Conservation (phyloP, 2,329 filamentous ascomycete genomes). For the Arthrobotrys sphaeroides region DNA sequence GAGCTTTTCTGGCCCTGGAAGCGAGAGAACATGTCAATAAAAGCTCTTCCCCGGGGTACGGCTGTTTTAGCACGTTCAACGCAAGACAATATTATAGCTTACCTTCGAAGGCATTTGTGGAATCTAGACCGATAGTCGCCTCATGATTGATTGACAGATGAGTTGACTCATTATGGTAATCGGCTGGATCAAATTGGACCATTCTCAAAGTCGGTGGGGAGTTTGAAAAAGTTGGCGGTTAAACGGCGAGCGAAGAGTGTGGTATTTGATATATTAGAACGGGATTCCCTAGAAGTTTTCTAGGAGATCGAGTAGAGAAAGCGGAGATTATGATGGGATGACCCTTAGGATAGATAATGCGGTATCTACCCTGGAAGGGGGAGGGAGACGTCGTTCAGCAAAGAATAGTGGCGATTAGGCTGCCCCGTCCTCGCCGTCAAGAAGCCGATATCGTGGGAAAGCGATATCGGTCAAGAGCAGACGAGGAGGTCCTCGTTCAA, state of each 20-base stretch:
- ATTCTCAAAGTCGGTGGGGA: slow-evolving; percentile 25
- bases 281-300: background rate
- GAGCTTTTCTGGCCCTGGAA: slow-evolving; percentile 87
- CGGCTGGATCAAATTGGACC: slow-evolving; percentile 47
- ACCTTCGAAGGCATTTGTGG: slow-evolving; percentile 95
- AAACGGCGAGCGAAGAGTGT: background rate
- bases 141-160: slow-evolving; percentile 97
- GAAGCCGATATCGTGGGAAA: slow-evolving; percentile 78
- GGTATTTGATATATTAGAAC: background rate
- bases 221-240: slow-evolving; percentile 3
- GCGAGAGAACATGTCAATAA: slow-evolving; percentile 1
- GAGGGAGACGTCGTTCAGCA: slow-evolving; percentile 85
- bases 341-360: slow-evolving; percentile 55
- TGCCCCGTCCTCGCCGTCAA: slow-evolving; percentile 68
- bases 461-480: slow-evolving; percentile 82
- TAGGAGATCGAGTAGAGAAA: background rate
- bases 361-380: slow-evolving; percentile 63
- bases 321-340: background rate
- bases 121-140: slow-evolving; percentile 90
- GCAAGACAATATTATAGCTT: slow-evolving; percentile 38
- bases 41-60: background rate
- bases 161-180: slow-evolving; percentile 80
- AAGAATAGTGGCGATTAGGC: slow-evolving; percentile 76
- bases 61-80: slow-evolving; percentile 29
- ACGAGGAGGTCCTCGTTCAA: slow-evolving; percentile 66